A percentile compares a stretch with the other conserved stretches of the same genome.
Conservation (phyloP, 495 filamentous ascomycete genomes). For the Penicillium verhagenii region DNA sequence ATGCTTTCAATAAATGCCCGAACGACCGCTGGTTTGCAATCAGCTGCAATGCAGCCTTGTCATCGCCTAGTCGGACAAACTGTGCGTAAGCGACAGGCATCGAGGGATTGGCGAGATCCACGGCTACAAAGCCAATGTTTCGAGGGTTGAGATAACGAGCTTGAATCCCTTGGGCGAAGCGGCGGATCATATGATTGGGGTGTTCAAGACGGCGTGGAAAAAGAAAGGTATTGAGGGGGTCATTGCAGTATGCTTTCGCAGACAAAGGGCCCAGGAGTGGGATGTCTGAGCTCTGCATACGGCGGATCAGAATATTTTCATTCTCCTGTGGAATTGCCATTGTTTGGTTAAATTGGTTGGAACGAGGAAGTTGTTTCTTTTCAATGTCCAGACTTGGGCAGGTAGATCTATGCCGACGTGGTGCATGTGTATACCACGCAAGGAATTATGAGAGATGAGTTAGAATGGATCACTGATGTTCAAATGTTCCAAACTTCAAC, state of each 20-base stretch:
- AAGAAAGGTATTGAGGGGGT: constrained; percentile 5
- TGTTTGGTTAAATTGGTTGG: neutral
- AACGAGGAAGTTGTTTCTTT: neutral
- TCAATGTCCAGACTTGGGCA: too few species aligned
- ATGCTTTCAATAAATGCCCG: neutral
- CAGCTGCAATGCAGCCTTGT: neutral
- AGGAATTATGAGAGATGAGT: too few species aligned
- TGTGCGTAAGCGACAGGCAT: constrained; percentile 11
- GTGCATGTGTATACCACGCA: too few species aligned
- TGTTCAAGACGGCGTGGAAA: constrained; percentile 12
- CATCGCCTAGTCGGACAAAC: constrained; percentile 8
- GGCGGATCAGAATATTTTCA: constrained; percentile 8
- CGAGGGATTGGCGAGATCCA: neutral
- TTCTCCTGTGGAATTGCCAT: neutral
- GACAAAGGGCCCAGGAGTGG: constrained; percentile 3
- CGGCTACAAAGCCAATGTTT: constrained; percentile 13
- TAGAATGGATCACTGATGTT: too few species aligned
- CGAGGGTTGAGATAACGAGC: constrained; percentile 7
- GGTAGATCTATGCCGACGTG: too few species aligned
- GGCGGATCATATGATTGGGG: constrained; percentile 6
- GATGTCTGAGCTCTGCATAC: constrained; percentile 3
- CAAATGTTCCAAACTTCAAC: too few species aligned
- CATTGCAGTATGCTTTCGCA: constrained; percentile 5
- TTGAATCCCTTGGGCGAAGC: constrained; percentile 13
- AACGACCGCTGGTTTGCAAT: neutral